A percentile compares a stretch with the other conserved stretches of the same genome.
phyloP scores from a whole-genome alignment of 2,329 filamentous ascomycete genomes.

The Curvularia lunata region DNA sequence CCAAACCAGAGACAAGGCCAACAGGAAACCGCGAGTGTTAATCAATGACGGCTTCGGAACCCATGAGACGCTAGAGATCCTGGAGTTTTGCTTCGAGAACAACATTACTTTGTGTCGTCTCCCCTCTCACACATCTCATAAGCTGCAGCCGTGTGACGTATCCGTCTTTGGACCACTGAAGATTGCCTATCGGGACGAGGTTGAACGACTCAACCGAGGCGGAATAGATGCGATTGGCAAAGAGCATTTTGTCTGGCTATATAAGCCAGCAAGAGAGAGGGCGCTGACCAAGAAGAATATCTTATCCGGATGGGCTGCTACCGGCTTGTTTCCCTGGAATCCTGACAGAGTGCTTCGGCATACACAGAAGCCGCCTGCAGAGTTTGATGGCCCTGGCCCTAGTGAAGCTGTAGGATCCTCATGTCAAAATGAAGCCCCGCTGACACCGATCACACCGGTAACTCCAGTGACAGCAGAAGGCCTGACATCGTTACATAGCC shows the following conservation, averaged over 20 bases:
- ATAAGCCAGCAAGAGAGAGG: conserved; percentile 28
- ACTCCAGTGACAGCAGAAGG: too few relatives aligned
- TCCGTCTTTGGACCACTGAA: not conserved
- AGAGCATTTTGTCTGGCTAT: conserved; percentile 28
- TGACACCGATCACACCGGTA: too few relatives aligned
- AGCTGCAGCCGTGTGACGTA: not conserved
- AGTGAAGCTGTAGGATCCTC: too few relatives aligned
- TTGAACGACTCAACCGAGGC: conserved; percentile 18
- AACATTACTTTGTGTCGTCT: too few relatives aligned
- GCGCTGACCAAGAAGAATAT: conserved; percentile 42
- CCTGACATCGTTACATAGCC: too few relatives aligned
- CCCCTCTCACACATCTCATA: too few relatives aligned
- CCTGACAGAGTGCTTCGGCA: conserved; percentile 39
- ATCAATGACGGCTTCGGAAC: too few relatives aligned
- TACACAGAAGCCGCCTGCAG: conserved; percentile 30
- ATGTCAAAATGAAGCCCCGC: not conserved
- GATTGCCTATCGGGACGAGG: not conserved
- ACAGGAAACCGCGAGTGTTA: too few relatives aligned
- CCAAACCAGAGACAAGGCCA: too few relatives aligned
- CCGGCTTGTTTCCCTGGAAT: conserved; percentile 39
- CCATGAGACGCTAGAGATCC: too few relatives aligned
- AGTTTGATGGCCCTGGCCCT: too few relatives aligned
- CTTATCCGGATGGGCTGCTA: conserved; percentile 30
- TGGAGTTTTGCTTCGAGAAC: too few relatives aligned
- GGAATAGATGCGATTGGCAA: conserved; percentile 20